Evolutionary conservation across 2,329 filamentous ascomycete genomes (phyloP), one percentile per base, ranked within the genome.

Genomic region (Leptographium procerum): DNA sequence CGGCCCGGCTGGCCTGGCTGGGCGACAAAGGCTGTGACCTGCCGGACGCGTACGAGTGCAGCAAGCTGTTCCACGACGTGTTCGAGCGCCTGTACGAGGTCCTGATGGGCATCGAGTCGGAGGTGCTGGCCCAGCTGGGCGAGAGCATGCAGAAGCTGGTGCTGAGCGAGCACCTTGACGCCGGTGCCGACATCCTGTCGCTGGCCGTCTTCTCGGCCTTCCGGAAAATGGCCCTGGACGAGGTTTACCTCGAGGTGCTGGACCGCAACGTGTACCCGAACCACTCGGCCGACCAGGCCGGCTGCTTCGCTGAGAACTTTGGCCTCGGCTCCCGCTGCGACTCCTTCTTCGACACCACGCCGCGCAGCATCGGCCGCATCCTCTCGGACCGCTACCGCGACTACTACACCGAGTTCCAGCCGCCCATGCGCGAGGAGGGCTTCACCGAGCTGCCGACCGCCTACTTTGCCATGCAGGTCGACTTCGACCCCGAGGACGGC

Each of bases 301-400:
- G 78, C 34, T 77, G 77, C 14, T 82, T 82, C 61, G 76, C 79
- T 2, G 79, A 82, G 63, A 74, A 79, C 0, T 82, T 81, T 64
- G 79, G 78, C 2, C 69, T 81, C 3, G 79, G 79, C 6, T 81
- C 79, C 11, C 76, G 79, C 57, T 82, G 79, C 63, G 78, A 81
- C 53, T 73, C 77, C 1, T 82, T 82, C 62, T 81, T 82, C 56
- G 79, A 79, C 61, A 73, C 81, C 33, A 64, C 67, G 7, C 72
- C 73, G 9, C 72, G 71, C 52, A 65, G 66, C 7, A 70, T 76
- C 51, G 73, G 73, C 57, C 73, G 70, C 59, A 58, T 66, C 11
- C 59, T 66, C 10, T 61, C 64, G n/a, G 60, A 60, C 26, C 62
- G 61, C 48, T 65, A 64, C 34, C 57, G 64, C 33, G 51, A 29